phyloP scores from a whole-genome alignment of 148 eudicot genomes.

The Arctostaphylos glauca region DNA sequence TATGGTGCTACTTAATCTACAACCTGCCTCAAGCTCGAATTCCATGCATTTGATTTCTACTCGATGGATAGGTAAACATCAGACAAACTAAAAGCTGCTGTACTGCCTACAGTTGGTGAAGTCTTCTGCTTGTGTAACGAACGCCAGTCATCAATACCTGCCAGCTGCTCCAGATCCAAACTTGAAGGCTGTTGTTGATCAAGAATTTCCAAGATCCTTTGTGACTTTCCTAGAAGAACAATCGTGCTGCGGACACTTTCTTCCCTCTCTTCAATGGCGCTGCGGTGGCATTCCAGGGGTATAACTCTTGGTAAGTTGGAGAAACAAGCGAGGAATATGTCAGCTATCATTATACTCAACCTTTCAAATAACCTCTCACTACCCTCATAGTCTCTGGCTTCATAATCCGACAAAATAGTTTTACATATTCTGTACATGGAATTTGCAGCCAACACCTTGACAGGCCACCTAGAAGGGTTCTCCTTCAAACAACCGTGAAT shows the following conservation, averaged over 20 bases:
- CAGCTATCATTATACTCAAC: slow-evolving; percentile 36
- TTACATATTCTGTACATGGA: slow-evolving; percentile 50
- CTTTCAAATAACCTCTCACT: slow-evolving; percentile 33
- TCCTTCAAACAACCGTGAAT: slow-evolving; percentile 23
- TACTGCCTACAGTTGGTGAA: slow-evolving; percentile 15
- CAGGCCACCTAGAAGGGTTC: slow-evolving; percentile 42
- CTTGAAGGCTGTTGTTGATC: slow-evolving; percentile 24
- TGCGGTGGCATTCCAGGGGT: slow-evolving; percentile 36
- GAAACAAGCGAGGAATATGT: slow-evolving; percentile 41
- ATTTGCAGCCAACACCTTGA: slow-evolving; percentile 46
- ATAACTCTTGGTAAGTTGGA: slow-evolving; percentile 35
- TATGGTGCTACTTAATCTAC: neutral
- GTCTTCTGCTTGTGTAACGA: slow-evolving; percentile 21
- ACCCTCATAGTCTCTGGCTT: slow-evolving; percentile 15
- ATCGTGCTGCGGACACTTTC: slow-evolving; percentile 35
- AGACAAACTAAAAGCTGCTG: slow-evolving; percentile 20
- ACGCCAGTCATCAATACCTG: slow-evolving; percentile 44
- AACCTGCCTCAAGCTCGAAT: neutral
- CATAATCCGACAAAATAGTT: slow-evolving; percentile 29
- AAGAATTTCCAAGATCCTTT: slow-evolving; percentile 35
- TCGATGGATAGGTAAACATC: slow-evolving; percentile 30
- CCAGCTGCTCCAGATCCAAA: slow-evolving; percentile 27
- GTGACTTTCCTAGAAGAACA: slow-evolving; percentile 45
- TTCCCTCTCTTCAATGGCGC: slow-evolving; percentile 45
- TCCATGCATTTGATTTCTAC: slow-evolving; percentile 12